phyloP scores from a whole-genome alignment of 305 asterid species.

The Fraxinus floribunda region DNA sequence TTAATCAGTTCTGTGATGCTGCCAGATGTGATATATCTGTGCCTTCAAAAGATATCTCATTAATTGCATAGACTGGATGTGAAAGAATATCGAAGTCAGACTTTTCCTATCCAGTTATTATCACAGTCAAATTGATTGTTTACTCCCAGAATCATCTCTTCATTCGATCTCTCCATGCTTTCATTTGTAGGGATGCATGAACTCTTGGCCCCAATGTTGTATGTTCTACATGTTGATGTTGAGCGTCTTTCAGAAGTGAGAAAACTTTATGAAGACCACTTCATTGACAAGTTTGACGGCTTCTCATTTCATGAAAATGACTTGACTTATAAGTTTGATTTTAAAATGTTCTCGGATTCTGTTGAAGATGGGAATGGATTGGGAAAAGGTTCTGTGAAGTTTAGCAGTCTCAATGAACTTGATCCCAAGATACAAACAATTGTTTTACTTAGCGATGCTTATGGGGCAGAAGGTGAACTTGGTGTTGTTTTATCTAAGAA shows the following conservation, averaged over 20 bases:
- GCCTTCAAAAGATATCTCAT: neutral
- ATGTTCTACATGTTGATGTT: slow-evolving; percentile 81
- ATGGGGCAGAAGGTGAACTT: slow-evolving; percentile 97
- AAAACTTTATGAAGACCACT: slow-evolving; percentile 65
- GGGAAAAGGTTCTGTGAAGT: slow-evolving; percentile 36
- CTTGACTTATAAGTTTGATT: slow-evolving; percentile 71
- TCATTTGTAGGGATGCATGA: slow-evolving; percentile 88
- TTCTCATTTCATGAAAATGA: slow-evolving; percentile 79
- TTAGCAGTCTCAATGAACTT: slow-evolving; percentile 52
- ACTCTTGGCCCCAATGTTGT: slow-evolving; percentile 83
- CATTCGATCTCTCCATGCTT: slow-evolving; percentile 4
- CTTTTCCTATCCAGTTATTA: slow-evolving; percentile 9
- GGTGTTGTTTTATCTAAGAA: slow-evolving; percentile 86
- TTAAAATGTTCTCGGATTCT: slow-evolving; percentile 71
- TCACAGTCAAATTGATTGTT: neutral
- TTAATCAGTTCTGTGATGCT: neutral
- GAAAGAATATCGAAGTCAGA: neutral
- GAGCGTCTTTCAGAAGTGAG: slow-evolving; percentile 80
- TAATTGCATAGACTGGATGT: slow-evolving; percentile 10
- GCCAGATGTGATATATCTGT: neutral
- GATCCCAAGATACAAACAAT: slow-evolving; percentile 70
- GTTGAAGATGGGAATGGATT: slow-evolving; percentile 37
- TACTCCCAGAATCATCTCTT: slow-evolving; percentile 23
- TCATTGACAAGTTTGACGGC: slow-evolving; percentile 83
- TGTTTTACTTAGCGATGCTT: slow-evolving; percentile 77